These are phyloP conservation scores for Vachellia pachyceras DNA, from an alignment of 306 rosid genomes.

Conservation along the genomic window DNA sequence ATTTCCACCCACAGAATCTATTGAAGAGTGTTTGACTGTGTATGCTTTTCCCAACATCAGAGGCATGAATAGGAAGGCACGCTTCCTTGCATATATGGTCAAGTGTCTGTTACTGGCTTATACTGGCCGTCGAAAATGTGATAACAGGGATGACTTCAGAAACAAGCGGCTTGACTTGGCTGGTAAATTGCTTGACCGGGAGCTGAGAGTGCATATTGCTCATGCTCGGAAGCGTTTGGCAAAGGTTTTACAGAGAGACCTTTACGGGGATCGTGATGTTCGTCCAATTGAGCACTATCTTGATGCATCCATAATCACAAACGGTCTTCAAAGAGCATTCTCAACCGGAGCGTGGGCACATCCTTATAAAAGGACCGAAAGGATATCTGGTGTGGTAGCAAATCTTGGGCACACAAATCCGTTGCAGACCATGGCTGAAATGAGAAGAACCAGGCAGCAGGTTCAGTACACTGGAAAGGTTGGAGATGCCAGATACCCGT, in stretches of 20 bases:
- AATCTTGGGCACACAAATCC: constrained; percentile 92
- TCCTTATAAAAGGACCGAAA: constrained; percentile 81
- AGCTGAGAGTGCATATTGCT: constrained; percentile 78
- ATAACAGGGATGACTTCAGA: constrained; percentile 87
- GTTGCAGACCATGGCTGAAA: constrained; percentile 81
- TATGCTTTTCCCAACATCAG: constrained; percentile 69
- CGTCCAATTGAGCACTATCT: constrained; percentile 81
- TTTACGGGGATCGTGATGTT: constrained; percentile 70
- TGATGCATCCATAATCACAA: constrained; percentile 91
- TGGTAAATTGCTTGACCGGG: constrained; percentile 85
- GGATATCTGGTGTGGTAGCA: constrained; percentile 92
- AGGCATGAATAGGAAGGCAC: constrained; percentile 70
- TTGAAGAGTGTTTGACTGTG: constrained; percentile 66
- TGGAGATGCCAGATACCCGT: constrained; percentile 99
- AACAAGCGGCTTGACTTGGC: constrained; percentile 95
- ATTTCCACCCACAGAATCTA: constrained; percentile 78
- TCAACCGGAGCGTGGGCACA: constrained; percentile 99
- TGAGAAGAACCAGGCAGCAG: constrained; percentile 96
- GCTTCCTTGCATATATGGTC: constrained; percentile 92
- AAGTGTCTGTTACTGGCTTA: constrained; percentile 81
- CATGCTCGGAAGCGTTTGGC: constrained; percentile 84
- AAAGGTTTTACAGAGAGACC: constrained; percentile 93
- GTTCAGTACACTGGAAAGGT: constrained; percentile 93
- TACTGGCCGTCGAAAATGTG: constrained; percentile 73
- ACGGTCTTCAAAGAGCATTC: constrained; percentile 93